Evolutionary conservation across 805 yeast species (phyloP).

Genomic region (Ogataea pilisensis): DNA sequence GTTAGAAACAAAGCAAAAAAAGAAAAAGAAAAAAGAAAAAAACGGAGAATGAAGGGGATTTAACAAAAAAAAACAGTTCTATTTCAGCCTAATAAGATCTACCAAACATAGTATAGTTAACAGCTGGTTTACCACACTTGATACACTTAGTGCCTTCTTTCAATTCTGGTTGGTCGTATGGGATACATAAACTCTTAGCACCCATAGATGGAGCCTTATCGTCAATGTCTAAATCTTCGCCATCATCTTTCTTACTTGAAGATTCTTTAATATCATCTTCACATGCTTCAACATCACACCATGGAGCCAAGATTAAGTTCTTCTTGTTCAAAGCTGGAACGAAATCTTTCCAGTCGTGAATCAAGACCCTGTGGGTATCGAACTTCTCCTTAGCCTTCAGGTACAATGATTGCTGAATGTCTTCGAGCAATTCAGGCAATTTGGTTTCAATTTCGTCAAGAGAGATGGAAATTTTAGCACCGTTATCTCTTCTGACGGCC

Average conservation of each 20-base stretch:
- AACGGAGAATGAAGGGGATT: too few relatives aligned
- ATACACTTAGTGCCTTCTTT: conserved; percentile 81
- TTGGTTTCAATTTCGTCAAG: conserved; percentile 60
- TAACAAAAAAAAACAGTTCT: not conserved
- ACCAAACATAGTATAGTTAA: conserved; percentile 91
- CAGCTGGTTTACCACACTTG: conserved; percentile 72
- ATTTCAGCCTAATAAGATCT: conserved; percentile 84
- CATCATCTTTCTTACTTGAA: conserved; percentile 72
- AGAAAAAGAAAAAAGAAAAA: too few relatives aligned
- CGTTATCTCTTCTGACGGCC: conserved; percentile 91
- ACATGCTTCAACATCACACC: conserved; percentile 95
- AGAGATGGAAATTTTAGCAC: conserved; percentile 65
- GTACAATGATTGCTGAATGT: conserved; percentile 73
- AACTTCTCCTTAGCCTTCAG: conserved; percentile 75
- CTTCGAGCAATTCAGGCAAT: conserved; percentile 74
- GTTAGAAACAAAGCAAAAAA: too few relatives aligned
- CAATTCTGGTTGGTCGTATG: conserved; percentile 85
- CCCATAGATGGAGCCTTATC: conserved; percentile 99
- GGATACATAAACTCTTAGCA: conserved; percentile 97
- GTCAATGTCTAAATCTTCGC: conserved; percentile 84
- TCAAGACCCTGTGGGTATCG: conserved; percentile 78
- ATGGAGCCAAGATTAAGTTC: conserved; percentile 89
- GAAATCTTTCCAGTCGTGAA: conserved; percentile 85
- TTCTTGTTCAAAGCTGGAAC: conserved; percentile 88
- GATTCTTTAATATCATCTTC: conserved; percentile 96